Evolutionary conservation across 768 basidiomycete species (phyloP), one percentile per base, ranked within the genome.

Genomic region (Pleurotus pulmonarius): DNA sequence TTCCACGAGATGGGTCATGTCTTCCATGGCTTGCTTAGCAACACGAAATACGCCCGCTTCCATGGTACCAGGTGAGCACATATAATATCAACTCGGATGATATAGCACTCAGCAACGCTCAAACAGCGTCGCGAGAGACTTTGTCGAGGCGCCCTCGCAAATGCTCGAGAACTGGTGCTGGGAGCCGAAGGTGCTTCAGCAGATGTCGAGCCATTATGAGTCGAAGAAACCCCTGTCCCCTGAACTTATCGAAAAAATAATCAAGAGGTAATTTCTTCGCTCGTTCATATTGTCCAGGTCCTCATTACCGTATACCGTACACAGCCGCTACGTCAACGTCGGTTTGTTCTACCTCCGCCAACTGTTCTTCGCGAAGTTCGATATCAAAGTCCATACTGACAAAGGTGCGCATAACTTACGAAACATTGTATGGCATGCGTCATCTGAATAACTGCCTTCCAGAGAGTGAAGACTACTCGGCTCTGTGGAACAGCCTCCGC

Each of bases 121-220:
- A 40, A 39, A 12, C 53, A 78, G 82, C 24, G 87, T 90, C 22
- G 87, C 88, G 5, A 72, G 87, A 4, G 91, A 93, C 68, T 92
- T 92, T 59, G 92, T 92, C 8, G 92, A 94, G 70, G 92, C 92
- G 2, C 93, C 92, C 0, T 89, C 87, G 15, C 92, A 95, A 72
- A 94, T 94, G 92, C 74, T 94, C 58, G 93, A 95, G 71, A 92
- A 94, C 64, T 94, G 92, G 92, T 92, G 90, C 63, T 93, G 89
- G 88, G 90, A 92, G 65, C 87, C 85, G 0, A 78, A 82, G 51
- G 89, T 92, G 12, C 77, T 94, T 7, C 75, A 83, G 61, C 73
- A 79, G 60, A 88, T 95, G 85, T 92, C 89, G 15, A 83, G 83
- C 63, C 93, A 95, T 68, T 90, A 86, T 66, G 71, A 90, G 69